Evolutionary conservation across 441 rosid genomes (phyloP).

Genomic region (Euphorbia celastroides): DNA sequence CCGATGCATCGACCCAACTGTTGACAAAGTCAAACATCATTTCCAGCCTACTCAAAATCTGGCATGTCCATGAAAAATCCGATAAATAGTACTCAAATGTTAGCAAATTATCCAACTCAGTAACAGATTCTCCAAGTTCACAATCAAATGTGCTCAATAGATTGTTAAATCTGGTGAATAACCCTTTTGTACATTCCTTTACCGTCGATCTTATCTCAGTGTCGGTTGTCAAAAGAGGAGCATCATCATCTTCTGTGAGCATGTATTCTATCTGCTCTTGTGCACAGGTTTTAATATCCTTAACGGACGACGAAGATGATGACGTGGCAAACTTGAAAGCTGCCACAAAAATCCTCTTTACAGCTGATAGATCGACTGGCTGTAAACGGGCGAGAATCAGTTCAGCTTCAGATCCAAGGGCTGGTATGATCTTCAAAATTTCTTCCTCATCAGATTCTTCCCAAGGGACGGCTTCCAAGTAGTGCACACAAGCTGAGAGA

Average conservation of each 20-base stretch:
- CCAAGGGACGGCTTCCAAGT: slow-evolving; percentile 97
- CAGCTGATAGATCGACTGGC: slow-evolving; percentile 56
- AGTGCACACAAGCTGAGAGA: slow-evolving; percentile 61
- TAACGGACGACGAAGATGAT: slow-evolving; percentile 41
- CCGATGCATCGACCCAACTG: slow-evolving; percentile 77
- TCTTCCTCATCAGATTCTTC: slow-evolving; percentile 94
- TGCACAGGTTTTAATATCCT: slow-evolving; percentile 58
- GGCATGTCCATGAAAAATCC: slow-evolving; percentile 73
- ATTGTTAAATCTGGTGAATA: slow-evolving; percentile 46
- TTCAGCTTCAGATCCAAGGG: slow-evolving; percentile 59
- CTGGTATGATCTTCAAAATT: slow-evolving; percentile 61
- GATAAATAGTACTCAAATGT: slow-evolving; percentile 45
- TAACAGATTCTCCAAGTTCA: slow-evolving; percentile 29
- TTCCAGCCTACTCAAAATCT: slow-evolving; percentile 70
- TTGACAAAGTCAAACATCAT: slow-evolving; percentile 62
- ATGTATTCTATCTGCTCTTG: slow-evolving; percentile 93
- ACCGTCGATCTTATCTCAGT: slow-evolving; percentile 58
- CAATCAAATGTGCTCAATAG: slow-evolving; percentile 39
- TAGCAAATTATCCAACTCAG: slow-evolving; percentile 28
- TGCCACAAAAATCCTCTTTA: slow-evolving; percentile 50
- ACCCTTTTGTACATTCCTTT: slow-evolving; percentile 48
- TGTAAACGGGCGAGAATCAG: slow-evolving; percentile 76
- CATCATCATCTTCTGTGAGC: slow-evolving; percentile 91
- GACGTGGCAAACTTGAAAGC: slow-evolving; percentile 76
- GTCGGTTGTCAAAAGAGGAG: slow-evolving; percentile 55